Conservation (phyloP, 768 basidiomycete species). For the Ramaria sp. region DNA sequence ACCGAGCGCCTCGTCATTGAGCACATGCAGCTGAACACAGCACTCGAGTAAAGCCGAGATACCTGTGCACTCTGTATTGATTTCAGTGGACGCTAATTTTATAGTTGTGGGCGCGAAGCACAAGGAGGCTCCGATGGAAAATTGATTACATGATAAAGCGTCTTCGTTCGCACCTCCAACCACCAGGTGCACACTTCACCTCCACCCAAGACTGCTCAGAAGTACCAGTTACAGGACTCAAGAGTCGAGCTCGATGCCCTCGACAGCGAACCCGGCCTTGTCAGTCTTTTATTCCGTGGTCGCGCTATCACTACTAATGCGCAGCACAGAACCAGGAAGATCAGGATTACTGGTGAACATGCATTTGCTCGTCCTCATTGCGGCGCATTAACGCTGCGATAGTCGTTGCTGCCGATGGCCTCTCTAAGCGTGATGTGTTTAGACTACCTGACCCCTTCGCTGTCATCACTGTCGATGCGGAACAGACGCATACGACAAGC, state of each 20-base stretch:
- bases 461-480: constrained; percentile 95
- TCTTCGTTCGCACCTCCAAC: not conserved
- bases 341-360: constrained; percentile 60
- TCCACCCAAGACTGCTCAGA: not conserved
- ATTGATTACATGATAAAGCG: not conserved
- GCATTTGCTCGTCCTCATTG: not conserved
- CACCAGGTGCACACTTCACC: not conserved
- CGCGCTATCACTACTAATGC: not conserved
- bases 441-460: constrained; percentile 97
- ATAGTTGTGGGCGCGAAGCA: too few species aligned
- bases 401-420: constrained; percentile 94
- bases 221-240: not conserved
- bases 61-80: too few species aligned
- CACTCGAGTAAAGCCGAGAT: too few species aligned
- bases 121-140: constrained; percentile 1
- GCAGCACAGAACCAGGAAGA: constrained; percentile 48
- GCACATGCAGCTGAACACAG: too few species aligned
- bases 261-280: not conserved
- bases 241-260: constrained; percentile 2
- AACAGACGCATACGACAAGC: constrained; percentile 93
- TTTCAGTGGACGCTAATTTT: too few species aligned
- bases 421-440: constrained; percentile 92
- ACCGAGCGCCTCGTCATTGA: too few species aligned
- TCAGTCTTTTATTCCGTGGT: not conserved
- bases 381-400: not conserved